Conservation (phyloP, 805 yeast genomes). For the Candida sakaeoensis region DNA sequence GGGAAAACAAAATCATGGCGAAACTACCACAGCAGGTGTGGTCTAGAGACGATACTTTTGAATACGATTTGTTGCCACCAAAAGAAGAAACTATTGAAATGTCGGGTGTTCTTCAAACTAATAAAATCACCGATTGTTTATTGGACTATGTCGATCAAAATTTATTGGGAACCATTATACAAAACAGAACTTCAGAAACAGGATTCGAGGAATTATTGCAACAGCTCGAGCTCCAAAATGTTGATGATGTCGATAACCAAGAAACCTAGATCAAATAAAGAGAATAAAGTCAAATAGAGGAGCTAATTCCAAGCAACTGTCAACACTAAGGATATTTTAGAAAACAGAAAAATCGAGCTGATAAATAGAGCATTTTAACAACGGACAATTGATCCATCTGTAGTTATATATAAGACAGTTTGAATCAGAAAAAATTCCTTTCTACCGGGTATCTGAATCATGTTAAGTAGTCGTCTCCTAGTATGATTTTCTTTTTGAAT, state of each 20-base stretch:
- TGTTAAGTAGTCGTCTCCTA: too few relatives aligned
- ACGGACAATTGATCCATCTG: too few relatives aligned
- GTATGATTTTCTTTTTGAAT: too few relatives aligned
- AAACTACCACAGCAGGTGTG: conserved; percentile 60
- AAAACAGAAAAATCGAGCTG: too few relatives aligned
- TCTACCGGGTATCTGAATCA: too few relatives aligned
- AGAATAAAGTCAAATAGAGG: neutral
- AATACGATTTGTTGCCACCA: conserved; percentile 75
- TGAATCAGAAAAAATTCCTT: too few relatives aligned
- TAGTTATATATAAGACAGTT: too few relatives aligned
- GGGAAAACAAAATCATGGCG: conserved; percentile 69
- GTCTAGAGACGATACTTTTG: conserved; percentile 59
- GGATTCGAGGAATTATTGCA: conserved; percentile 22
- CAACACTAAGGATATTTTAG: too few relatives aligned
- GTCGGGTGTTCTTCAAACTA: conserved; percentile 19
- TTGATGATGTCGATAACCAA: neutral
- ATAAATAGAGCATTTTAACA: too few relatives aligned
- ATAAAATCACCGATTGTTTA: conserved; percentile 23
- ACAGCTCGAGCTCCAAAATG: conserved; percentile 16
- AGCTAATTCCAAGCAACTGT: neutral
- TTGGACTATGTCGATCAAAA: conserved; percentile 46
- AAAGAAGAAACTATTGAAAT: conserved; percentile 33
- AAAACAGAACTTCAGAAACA: conserved; percentile 25
- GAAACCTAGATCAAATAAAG: neutral
- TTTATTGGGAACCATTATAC: conserved; percentile 41